Percentiles rank a stretch among this genome's conserved stretches.
phyloP scores from a whole-genome alignment of 2,329 filamentous ascomycete genomes.

The Metarhizium album region DNA sequence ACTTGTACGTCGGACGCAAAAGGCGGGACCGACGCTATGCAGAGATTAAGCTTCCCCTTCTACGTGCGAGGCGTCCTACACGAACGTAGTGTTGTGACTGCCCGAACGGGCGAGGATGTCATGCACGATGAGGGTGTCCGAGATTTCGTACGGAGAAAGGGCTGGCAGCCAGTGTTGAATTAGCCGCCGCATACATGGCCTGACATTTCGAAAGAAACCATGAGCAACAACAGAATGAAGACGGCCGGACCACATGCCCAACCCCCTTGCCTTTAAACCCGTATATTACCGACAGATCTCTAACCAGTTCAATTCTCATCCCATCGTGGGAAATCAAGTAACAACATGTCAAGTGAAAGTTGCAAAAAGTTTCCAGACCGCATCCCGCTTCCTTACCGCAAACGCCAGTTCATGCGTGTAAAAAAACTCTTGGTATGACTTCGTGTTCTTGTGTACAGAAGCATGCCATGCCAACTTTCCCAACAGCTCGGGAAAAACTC shows the following conservation, averaged over 20 bases:
- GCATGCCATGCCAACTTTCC: neutral
- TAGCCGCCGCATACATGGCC: conserved; percentile 12
- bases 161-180: conserved; percentile 42
- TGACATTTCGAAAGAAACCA: neutral
- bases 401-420: conserved; percentile 22
- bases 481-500: neutral
- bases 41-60: conserved; percentile 42
- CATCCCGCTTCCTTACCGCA: conserved; percentile 9
- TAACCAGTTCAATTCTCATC: neutral
- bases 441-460: neutral
- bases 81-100: conserved; percentile 59
- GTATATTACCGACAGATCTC: neutral
- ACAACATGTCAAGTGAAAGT: neutral
- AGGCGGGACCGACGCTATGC: neutral
- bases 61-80: conserved; percentile 47
- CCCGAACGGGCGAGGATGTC: conserved; percentile 46
- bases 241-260: neutral
- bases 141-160: conserved; percentile 45
- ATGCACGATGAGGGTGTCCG: conserved; percentile 49
- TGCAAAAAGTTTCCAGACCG: neutral
- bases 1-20: neutral
- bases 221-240: neutral
- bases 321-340: neutral
- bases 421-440: conserved; percentile 5
- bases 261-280: neutral